Percentiles rank a stretch among this genome's conserved stretches.
These are phyloP conservation scores for Corylus americana DNA, from an alignment of 306 rosid species.

Conservation along the genomic window DNA sequence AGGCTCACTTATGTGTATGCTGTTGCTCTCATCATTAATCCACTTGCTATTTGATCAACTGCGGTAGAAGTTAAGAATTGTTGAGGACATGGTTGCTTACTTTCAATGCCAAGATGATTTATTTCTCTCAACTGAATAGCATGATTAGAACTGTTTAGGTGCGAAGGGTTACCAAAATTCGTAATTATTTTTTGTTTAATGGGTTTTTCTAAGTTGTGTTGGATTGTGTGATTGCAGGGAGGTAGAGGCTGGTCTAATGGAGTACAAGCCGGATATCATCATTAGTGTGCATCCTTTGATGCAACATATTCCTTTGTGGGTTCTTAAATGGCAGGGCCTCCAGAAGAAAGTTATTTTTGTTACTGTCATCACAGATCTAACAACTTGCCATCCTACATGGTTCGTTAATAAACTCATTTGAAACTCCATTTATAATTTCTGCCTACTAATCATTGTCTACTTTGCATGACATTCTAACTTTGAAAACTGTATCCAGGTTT, in stretches of 20 bases:
- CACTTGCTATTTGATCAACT: constrained; percentile 22
- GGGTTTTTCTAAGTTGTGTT: constrained; percentile 26
- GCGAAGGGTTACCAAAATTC: neutral
- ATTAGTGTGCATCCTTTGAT: constrained; percentile 97
- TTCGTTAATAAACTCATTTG: constrained; percentile 28
- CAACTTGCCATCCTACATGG: constrained; percentile 95
- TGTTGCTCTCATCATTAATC: constrained; percentile 21
- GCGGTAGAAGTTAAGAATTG: constrained; percentile 4
- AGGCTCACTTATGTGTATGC: constrained; percentile 5
- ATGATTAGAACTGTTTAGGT: constrained; percentile 9
- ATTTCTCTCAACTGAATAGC: constrained; percentile 13
- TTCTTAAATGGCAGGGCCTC: constrained; percentile 97
- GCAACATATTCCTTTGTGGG: constrained; percentile 99
- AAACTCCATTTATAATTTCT: constrained; percentile 3
- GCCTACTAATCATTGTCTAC: neutral
- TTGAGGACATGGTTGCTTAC: constrained; percentile 15
- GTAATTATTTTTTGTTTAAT: constrained; percentile 2
- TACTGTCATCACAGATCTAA: constrained; percentile 89
- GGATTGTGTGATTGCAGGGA: constrained; percentile 55
- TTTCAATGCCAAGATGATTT: constrained; percentile 10
- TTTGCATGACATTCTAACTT: constrained; percentile 23
- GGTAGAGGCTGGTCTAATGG: constrained; percentile 97
- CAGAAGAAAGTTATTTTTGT: constrained; percentile 87
- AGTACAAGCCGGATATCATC: constrained; percentile 88
- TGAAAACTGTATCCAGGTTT: constrained; percentile 58